A percentile compares a stretch with the other conserved stretches of the same genome.
These are phyloP conservation scores for Coniochaeta ligniaria DNA, from an alignment of 2,329 filamentous ascomycete species.

Conservation along the genomic window DNA sequence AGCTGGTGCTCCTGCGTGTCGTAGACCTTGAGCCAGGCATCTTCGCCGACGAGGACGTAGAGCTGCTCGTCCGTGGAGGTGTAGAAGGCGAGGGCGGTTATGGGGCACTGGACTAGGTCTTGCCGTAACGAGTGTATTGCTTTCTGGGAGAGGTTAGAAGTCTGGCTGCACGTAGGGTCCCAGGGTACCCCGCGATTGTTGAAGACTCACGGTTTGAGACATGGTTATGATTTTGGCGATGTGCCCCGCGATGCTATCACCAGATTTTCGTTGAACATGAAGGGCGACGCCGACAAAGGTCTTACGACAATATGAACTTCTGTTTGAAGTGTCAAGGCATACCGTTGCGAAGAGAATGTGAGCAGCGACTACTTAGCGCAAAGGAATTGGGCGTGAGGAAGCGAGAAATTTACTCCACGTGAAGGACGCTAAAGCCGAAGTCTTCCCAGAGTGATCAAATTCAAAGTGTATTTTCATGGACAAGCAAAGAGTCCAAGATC, in stretches of 20 bases:
- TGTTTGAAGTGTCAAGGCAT: too few species aligned
- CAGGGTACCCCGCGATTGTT: not conserved
- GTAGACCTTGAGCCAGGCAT: constrained; percentile 50
- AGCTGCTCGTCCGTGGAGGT: constrained; percentile 12
- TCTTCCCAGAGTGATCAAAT: not conserved
- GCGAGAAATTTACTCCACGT: not conserved
- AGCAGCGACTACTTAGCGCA: not conserved
- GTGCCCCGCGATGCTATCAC: constrained; percentile 2
- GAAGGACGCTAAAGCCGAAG: not conserved
- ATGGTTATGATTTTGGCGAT: constrained; percentile 4
- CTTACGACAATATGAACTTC: too few species aligned
- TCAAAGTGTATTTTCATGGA: not conserved
- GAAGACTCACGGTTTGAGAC: constrained; percentile 7
- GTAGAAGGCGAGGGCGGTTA: constrained; percentile 54
- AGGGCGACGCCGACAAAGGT: not conserved
- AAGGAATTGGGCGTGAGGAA: not conserved
- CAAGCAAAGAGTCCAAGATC: not conserved
- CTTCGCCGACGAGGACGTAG: constrained; percentile 53
- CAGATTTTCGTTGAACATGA: not conserved
- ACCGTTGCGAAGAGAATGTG: not conserved
- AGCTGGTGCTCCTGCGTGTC: constrained; percentile 24
- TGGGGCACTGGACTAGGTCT: constrained; percentile 41
- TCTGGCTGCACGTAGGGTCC: not conserved
- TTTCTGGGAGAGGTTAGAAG: not conserved
- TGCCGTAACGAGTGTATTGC: constrained; percentile 11